Evolutionary conservation across 1,284 basidiomycete genomes (phyloP).

Genomic region (Athelia psychrophila): DNA sequence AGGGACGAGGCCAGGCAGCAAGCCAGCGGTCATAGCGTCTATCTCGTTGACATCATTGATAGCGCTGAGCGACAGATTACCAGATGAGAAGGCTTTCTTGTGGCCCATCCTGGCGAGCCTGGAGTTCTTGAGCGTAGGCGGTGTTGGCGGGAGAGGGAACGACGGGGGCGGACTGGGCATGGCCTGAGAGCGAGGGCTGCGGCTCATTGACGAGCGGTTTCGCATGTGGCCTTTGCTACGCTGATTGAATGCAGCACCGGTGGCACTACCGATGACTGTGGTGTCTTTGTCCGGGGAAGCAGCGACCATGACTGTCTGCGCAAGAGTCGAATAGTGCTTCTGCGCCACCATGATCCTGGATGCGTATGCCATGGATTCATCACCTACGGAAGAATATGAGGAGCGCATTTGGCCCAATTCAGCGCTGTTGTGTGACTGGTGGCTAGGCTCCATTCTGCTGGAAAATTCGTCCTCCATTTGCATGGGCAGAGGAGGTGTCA

Average conservation of each 20-base stretch:
- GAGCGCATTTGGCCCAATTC: constrained; percentile 54
- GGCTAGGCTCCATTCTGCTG: constrained; percentile 34
- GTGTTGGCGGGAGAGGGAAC: constrained; percentile 66
- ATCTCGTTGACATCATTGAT: constrained; percentile 62
- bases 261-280: constrained; percentile 27
- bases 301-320: constrained; percentile 55
- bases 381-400: constrained; percentile 49
- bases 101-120: constrained; percentile 45
- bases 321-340: constrained; percentile 63
- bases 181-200: constrained; percentile 36
- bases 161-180: constrained; percentile 58
- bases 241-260: constrained; percentile 30
- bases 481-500: constrained; percentile 45
- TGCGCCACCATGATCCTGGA: constrained; percentile 66
- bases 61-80: constrained; percentile 51
- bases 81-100: constrained; percentile 60
- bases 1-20: constrained; percentile 67
- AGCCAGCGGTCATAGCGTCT: constrained; percentile 62
- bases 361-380: constrained; percentile 48
- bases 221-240: constrained; percentile 33
- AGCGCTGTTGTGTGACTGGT: constrained; percentile 48
- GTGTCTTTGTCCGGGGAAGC: constrained; percentile 40
- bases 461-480: constrained; percentile 40
- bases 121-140: constrained; percentile 53
- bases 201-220: constrained; percentile 40